Base-by-base conservation (phyloP, 371 early-diverging fungal genomes). In the Mucor velutinosus region DNA sequence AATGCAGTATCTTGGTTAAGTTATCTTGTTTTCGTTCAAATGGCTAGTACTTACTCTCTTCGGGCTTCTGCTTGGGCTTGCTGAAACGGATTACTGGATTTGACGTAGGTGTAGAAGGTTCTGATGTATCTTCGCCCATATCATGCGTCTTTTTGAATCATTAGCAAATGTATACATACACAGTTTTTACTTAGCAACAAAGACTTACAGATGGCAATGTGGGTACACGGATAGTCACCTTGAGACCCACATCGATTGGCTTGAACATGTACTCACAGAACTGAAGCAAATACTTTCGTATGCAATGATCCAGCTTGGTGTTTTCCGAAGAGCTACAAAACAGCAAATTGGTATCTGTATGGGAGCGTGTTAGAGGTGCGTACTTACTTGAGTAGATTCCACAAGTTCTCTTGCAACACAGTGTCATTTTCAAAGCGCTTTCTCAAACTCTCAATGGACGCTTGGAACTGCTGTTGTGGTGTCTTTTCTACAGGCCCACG, bases 241-340 rank as follows among this genome's bases (percentile, higher is more conserved):
- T 86, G n/a, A 80, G 73, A 4, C 84, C 85, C 12, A 82, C 76
- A 61, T 85, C 86, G 17, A 83, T 78, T 11, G 88, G 86, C n/a
- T 86, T 85, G 51, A 82, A 88, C 65, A 85, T 76, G 62, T 84
- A 80, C 61, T 88, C 86, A 60, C 86, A 88, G 49, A 88, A 83
- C 32, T 85, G 83, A 21, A 88, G 63, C 12, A 88, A 57, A 56
- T 84, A 86, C 65, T 88, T 88, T 23, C 84, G 75, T 29, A 82
- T 76, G 21, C 80, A 82, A 33, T 88, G 86, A 71, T 85, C 86
- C 67, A 88, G 33, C 29, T 76, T 60, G 14, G 71, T 64, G 39
- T 73, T 76, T 62, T 78, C 77, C 4, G 75, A 14, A 11, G 77
- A 74, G 30, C 77, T 76, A 65, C 3, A 29, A 10, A 19, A 12